These are phyloP conservation scores for Ophiostoma triangulosporum DNA, from an alignment of 2,329 filamentous ascomycete genomes.

Conservation along the genomic window DNA sequence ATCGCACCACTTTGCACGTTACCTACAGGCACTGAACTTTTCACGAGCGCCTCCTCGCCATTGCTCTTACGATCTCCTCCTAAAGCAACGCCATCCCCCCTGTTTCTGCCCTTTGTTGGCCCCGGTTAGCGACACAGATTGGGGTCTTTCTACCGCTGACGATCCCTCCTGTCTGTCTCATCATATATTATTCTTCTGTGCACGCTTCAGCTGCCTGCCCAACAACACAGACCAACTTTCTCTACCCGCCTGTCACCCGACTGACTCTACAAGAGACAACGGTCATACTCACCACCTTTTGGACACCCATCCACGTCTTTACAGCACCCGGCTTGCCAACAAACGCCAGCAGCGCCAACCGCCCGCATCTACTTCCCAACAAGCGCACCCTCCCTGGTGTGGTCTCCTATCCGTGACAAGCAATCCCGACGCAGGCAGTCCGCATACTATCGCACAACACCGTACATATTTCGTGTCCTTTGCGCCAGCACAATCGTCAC, in stretches of 20 bases:
- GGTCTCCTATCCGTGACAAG: neutral
- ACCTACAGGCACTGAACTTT: too few relatives aligned
- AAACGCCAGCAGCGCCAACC: neutral
- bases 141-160: constrained; percentile 4
- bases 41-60: too few relatives aligned
- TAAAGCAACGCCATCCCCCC: neutral
- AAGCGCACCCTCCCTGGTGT: neutral
- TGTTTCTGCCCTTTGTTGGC: neutral
- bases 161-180: constrained; percentile 5
- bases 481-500: constrained; percentile 1
- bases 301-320: neutral
- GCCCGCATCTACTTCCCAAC: neutral
- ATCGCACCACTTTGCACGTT: too few relatives aligned
- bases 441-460: neutral
- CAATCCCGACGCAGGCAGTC: neutral
- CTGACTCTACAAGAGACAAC: neutral
- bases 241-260: constrained; percentile 3
- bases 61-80: neutral
- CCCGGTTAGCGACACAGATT: constrained; percentile 6
- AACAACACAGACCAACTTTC: constrained; percentile 8
- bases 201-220: neutral
- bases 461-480: neutral
- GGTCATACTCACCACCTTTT: neutral
- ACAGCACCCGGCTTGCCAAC: neutral
- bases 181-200: neutral